These are phyloP conservation scores for Cryphonectria parasitica DNA, from an alignment of 2,329 filamentous ascomycete species.

Conservation along the genomic window DNA sequence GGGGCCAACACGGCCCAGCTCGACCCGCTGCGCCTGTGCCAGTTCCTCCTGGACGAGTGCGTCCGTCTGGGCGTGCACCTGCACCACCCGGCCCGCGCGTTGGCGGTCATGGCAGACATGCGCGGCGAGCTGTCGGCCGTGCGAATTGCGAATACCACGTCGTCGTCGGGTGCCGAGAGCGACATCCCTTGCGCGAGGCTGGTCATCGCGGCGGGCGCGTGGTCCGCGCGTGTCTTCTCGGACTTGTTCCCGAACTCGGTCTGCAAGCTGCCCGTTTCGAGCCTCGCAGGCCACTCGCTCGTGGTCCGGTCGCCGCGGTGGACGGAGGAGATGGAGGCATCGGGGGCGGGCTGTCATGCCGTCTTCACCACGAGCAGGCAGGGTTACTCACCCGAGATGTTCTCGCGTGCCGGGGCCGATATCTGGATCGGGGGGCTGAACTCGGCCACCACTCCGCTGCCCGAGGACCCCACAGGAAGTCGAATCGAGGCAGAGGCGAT, in stretches of 20 bases:
- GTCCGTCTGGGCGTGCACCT: slow-evolving; percentile 64
- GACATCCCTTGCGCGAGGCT: slow-evolving; percentile 67
- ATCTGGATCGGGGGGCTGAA: slow-evolving; percentile 79
- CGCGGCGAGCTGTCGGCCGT: slow-evolving; percentile 56
- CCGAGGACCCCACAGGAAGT: slow-evolving; percentile 55
- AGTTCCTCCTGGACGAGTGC: slow-evolving; percentile 65
- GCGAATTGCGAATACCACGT: slow-evolving; percentile 46
- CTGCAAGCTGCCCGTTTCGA: slow-evolving; percentile 58
- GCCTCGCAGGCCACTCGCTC: slow-evolving; percentile 73
- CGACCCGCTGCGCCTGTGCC: slow-evolving; percentile 68
- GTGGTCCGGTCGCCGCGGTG: slow-evolving; percentile 65
- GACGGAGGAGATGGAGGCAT: slow-evolving; percentile 47
- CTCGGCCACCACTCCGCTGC: slow-evolving; percentile 61
- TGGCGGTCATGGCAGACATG: slow-evolving; percentile 55
- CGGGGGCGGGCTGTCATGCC: slow-evolving; percentile 59
- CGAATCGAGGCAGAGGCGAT: slow-evolving; percentile 53
- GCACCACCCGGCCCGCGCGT: slow-evolving; percentile 65
- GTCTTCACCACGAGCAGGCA: slow-evolving; percentile 65
- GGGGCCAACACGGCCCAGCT: slow-evolving; percentile 67
- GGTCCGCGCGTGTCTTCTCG: slow-evolving; percentile 69
- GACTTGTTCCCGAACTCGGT: slow-evolving; percentile 64
- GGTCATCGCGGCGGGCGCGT: slow-evolving; percentile 70
- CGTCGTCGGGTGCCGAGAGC: slow-evolving; percentile 47
- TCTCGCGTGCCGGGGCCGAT: slow-evolving; percentile 67
- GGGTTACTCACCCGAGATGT: slow-evolving; percentile 72